Evolutionary conservation across 768 basidiomycete genomes (phyloP).

Genomic region (Wakefieldia striispora): DNA sequence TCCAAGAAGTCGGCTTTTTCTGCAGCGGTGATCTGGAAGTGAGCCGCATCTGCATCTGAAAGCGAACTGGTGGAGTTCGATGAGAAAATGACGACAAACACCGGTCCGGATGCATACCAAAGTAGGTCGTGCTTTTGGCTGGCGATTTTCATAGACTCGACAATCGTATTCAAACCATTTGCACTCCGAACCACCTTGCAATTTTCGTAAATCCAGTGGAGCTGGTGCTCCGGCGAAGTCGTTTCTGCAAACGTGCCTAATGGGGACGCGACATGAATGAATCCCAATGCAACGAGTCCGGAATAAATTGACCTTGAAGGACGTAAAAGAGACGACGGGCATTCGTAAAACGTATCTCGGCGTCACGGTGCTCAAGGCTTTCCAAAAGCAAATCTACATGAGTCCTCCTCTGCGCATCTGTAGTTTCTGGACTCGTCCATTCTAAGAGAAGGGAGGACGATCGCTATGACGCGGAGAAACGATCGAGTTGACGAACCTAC

Average conservation of each 20-base stretch:
- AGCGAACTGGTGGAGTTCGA: slow-evolving; percentile 51
- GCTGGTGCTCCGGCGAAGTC: slow-evolving; percentile 87
- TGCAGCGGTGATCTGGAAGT: slow-evolving; percentile 63
- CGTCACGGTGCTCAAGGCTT: slow-evolving; percentile 82
- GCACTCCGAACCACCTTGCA: slow-evolving; percentile 80
- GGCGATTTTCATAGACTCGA: slow-evolving; percentile 89
- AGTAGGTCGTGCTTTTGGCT: slow-evolving; percentile 82
- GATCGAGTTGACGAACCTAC: slow-evolving; percentile 39
- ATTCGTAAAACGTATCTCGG: slow-evolving; percentile 81
- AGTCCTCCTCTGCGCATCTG: slow-evolving; percentile 58
- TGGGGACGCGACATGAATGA: slow-evolving; percentile 10
- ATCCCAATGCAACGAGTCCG: neutral
- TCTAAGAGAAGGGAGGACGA: slow-evolving; percentile 40
- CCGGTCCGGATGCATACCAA: slow-evolving; percentile 44
- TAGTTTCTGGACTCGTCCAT: slow-evolving; percentile 67
- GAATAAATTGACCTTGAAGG: slow-evolving; percentile 66
- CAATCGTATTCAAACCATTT: slow-evolving; percentile 79
- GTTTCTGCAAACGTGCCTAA: slow-evolving; percentile 90
- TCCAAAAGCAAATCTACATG: slow-evolving; percentile 82
- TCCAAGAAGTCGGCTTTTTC: slow-evolving; percentile 82
- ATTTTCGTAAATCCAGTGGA: slow-evolving; percentile 95
- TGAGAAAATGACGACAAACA: slow-evolving; percentile 2
- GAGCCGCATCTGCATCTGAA: slow-evolving; percentile 70
- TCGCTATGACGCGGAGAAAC: neutral
- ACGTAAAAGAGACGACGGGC: slow-evolving; percentile 88